Conservation (phyloP, 495 filamentous ascomycete species). For the Trichocladium antarcticum region DNA sequence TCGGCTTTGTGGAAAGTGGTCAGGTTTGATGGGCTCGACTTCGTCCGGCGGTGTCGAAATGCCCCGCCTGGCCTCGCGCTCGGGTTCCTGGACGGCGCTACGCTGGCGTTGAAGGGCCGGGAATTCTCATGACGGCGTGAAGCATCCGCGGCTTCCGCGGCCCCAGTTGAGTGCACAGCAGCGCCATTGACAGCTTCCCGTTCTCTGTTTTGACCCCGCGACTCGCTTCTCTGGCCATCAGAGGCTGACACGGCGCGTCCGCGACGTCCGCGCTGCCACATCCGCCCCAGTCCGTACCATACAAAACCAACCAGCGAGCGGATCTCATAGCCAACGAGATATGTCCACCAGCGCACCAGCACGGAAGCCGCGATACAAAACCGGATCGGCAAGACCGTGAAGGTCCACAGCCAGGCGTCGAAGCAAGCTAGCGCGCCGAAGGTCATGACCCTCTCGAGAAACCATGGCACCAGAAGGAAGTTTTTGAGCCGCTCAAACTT, state of each 20-base stretch:
- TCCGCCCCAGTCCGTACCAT: constrained; percentile 58
- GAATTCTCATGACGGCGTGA: constrained; percentile 4
- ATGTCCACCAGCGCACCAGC: constrained; percentile 59
- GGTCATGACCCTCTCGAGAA: constrained; percentile 72
- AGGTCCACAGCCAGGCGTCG: constrained; percentile 94
- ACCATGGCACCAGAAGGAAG: constrained; percentile 69
- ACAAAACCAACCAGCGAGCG: constrained; percentile 61
- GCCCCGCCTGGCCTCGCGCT: constrained; percentile 18
- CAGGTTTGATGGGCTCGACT: constrained; percentile 72
- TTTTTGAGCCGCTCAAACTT: constrained; percentile 91
- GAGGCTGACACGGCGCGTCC: constrained; percentile 31
- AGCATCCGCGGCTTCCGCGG: neutral
- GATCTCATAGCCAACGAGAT: constrained; percentile 52
- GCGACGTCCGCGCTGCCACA: constrained; percentile 54
- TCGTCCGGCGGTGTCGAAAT: constrained; percentile 59
- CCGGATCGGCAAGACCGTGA: constrained; percentile 84
- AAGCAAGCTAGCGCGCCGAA: constrained; percentile 87
- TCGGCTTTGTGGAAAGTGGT: constrained; percentile 89
- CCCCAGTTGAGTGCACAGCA: neutral
- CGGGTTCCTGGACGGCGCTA: neutral
- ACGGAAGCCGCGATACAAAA: constrained; percentile 77
- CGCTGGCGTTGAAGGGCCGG: neutral
- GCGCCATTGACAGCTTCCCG: constrained; percentile 14
- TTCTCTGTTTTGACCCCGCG: constrained; percentile 28
- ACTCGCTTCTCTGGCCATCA: constrained; percentile 21